Percentiles rank a stretch among this genome's conserved stretches.
phyloP scores from a whole-genome alignment of 306 rosid species.

The Gastrolobium villosum region DNA sequence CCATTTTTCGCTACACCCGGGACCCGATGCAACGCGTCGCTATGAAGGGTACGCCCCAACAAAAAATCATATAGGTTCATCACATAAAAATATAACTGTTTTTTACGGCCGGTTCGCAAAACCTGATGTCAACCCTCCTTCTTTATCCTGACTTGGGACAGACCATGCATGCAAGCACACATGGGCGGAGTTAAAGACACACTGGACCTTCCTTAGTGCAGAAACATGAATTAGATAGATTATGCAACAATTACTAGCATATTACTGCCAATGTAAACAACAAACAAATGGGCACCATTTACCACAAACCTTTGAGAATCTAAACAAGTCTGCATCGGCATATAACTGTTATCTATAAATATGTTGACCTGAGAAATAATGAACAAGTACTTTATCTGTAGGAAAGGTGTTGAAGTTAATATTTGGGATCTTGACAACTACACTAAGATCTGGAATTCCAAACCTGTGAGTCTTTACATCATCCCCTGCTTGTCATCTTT shows the following conservation, averaged over 20 bases:
- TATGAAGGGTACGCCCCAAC: too few relatives aligned
- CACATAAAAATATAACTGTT: too few relatives aligned
- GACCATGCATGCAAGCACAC: too few relatives aligned
- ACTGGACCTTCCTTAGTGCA: neutral
- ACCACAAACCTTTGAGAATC: constrained; percentile 28
- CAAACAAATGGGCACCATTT: neutral
- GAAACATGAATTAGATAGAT: constrained; percentile 15
- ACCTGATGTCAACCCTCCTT: too few relatives aligned
- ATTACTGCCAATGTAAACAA: neutral
- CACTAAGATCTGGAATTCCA: constrained; percentile 83
- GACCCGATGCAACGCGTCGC: too few relatives aligned
- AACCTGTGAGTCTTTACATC: constrained; percentile 72
- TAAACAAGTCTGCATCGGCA: neutral
- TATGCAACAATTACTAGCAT: constrained; percentile 2
- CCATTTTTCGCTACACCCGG: too few relatives aligned
- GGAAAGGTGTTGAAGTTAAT: constrained; percentile 90
- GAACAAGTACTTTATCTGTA: constrained; percentile 47
- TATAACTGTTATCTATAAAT: constrained; percentile 28
- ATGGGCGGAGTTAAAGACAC: neutral
- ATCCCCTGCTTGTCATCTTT: neutral
- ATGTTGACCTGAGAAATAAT: constrained; percentile 20
- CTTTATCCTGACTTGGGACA: too few relatives aligned
- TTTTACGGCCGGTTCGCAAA: too few relatives aligned
- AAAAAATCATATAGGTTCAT: too few relatives aligned
- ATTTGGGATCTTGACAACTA: constrained; percentile 81